Conservation (phyloP, 2,329 filamentous ascomycete species). For the Cladophialophora exuberans region DNA sequence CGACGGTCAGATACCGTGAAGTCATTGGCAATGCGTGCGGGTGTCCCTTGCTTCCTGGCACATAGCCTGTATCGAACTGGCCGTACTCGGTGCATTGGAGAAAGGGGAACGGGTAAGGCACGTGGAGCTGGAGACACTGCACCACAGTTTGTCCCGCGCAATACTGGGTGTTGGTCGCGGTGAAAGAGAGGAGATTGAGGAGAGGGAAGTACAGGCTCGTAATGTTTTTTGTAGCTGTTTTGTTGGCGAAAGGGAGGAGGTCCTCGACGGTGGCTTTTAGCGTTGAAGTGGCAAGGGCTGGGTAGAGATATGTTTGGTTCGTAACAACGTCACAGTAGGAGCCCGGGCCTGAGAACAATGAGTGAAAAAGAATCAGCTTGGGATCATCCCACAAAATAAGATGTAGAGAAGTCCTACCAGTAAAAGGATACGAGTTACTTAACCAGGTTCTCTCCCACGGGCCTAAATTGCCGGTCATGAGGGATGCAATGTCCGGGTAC, state of each 20-base stretch:
- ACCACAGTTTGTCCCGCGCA: background rate
- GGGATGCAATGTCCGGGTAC: conserved; percentile 44
- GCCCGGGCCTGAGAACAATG: background rate
- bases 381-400: background rate
- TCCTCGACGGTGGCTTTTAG: background rate
- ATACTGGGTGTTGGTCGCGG: background rate
- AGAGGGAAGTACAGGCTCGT: conserved; percentile 1
- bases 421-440: conserved; percentile 6
- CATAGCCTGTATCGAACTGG: conserved; percentile 11
- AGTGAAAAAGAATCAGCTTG: background rate
- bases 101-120: background rate
- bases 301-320: background rate
- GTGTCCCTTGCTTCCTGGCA: conserved; percentile 2
- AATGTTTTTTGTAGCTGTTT: conserved; percentile 2
- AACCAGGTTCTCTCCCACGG: conserved; percentile 57
- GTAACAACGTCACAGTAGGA: conserved; percentile 11
- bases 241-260: conserved; percentile 3
- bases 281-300: background rate
- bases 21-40: conserved; percentile 61
- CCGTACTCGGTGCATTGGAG: conserved; percentile 11
- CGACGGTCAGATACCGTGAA: conserved; percentile 68
- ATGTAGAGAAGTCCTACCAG: background rate
- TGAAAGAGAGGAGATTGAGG: conserved; percentile 9
- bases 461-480: conserved; percentile 49
- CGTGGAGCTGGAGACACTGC: background rate